Conservation (phyloP, 306 rosid species). For the Heteromeles arbutifolia region DNA sequence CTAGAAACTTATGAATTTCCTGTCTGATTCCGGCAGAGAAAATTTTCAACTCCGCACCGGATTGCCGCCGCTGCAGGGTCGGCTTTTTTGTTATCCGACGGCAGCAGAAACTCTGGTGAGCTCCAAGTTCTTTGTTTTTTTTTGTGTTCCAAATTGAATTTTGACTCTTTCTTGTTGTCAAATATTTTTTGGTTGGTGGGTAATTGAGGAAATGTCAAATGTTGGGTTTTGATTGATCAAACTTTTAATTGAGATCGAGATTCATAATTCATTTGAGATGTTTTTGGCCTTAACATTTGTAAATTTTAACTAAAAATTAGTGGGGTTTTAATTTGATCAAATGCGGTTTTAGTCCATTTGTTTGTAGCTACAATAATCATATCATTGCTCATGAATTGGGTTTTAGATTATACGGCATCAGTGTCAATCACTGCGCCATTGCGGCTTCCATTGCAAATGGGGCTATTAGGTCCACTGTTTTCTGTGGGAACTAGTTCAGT, state of each 20-base stretch:
- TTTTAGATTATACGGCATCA: slow-evolving; percentile 30
- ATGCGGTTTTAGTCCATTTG: neutral
- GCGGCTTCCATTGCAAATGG: slow-evolving; percentile 21
- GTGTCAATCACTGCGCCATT: slow-evolving; percentile 28
- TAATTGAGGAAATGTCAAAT: neutral
- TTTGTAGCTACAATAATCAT: neutral
- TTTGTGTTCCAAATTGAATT: too few relatives aligned
- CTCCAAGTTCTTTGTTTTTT: neutral
- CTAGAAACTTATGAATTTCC: neutral
- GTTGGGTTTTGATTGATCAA: neutral
- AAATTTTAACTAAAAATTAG: neutral
- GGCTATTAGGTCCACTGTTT: slow-evolving; percentile 22
- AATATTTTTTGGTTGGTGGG: neutral
- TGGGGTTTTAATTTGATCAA: neutral
- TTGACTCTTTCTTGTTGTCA: neutral
- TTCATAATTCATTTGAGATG: neutral
- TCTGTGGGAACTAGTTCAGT: slow-evolving; percentile 34
- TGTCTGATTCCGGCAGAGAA: slow-evolving; percentile 31
- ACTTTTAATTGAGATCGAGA: neutral
- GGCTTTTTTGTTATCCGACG: slow-evolving; percentile 11
- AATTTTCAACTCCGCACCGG: slow-evolving; percentile 12
- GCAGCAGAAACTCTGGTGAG: slow-evolving; percentile 26
- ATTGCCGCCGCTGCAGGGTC: slow-evolving; percentile 40
- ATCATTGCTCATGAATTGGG: neutral
- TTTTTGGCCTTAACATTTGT: neutral